These are phyloP conservation scores for Termitomyces sp. DNA, from an alignment of 768 basidiomycete species.

Conservation along the genomic window DNA sequence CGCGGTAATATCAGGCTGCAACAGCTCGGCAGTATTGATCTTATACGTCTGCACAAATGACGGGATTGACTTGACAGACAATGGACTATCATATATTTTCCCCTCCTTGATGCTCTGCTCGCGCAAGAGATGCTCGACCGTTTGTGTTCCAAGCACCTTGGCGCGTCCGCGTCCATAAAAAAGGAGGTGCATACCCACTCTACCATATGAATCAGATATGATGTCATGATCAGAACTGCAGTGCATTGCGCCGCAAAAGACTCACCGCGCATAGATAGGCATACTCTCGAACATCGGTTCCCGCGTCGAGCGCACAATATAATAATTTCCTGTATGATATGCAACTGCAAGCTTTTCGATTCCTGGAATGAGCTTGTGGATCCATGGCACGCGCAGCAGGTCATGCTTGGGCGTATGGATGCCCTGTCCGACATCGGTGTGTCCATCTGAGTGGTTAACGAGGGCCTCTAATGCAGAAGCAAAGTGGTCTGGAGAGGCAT, in stretches of 20 bases:
- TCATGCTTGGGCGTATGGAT: slow-evolving; percentile 30
- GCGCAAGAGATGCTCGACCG: slow-evolving; percentile 46
- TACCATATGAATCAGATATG: slow-evolving; percentile 6
- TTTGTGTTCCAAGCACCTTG: slow-evolving; percentile 43
- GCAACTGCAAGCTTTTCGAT: slow-evolving; percentile 49
- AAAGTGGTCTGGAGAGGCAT: slow-evolving; percentile 27
- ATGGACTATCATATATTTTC: slow-evolving; percentile 49
- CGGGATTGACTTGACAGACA: slow-evolving; percentile 48
- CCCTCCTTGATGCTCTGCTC: slow-evolving; percentile 63
- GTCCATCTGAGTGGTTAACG: slow-evolving; percentile 32
- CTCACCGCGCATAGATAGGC: slow-evolving; percentile 61
- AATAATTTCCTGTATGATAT: slow-evolving; percentile 61
- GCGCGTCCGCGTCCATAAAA: slow-evolving; percentile 57
- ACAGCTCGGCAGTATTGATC: slow-evolving; percentile 56
- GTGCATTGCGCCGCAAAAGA: too few species aligned
- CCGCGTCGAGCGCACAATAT: slow-evolving; percentile 42
- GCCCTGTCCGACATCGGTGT: slow-evolving; percentile 24
- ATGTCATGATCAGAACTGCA: not conserved
- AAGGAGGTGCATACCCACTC: slow-evolving; percentile 73
- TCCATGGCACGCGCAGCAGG: slow-evolving; percentile 30
- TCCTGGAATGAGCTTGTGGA: slow-evolving; percentile 50
- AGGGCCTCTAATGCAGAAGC: slow-evolving; percentile 31
- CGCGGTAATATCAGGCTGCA: slow-evolving; percentile 55
- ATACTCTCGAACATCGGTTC: slow-evolving; percentile 68
- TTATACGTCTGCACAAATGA: slow-evolving; percentile 55